Evolutionary conservation across 257 asterid species (phyloP).

Genomic region (Nicotiana benthamiana): DNA sequence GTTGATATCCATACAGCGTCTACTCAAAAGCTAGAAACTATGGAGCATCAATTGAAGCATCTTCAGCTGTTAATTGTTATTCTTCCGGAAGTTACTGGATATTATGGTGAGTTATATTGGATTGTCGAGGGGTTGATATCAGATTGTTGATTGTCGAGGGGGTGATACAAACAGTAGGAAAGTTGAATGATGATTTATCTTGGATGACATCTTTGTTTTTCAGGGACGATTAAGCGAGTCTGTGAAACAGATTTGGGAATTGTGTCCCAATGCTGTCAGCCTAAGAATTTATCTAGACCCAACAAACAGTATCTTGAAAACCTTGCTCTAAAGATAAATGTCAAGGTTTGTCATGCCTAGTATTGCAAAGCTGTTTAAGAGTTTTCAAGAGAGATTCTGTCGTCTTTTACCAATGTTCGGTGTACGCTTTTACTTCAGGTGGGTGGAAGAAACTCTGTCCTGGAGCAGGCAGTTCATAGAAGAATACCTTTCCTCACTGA

Average conservation of each 20-base stretch:
- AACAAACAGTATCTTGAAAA: conserved; percentile 60
- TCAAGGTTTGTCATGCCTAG: conserved; percentile 43
- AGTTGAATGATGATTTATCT: background rate
- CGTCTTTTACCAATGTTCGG: background rate
- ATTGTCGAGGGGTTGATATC: background rate
- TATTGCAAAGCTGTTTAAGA: background rate
- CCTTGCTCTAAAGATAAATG: conserved; percentile 68
- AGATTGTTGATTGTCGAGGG: background rate
- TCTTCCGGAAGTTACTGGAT: conserved; percentile 57
- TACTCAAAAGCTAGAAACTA: background rate
- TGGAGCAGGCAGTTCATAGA: conserved; percentile 29
- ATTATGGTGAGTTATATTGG: conserved; percentile 42
- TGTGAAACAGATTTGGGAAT: conserved; percentile 84
- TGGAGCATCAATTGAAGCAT: background rate
- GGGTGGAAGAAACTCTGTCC: conserved; percentile 61
- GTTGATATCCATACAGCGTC: conserved; percentile 22
- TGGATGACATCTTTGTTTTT: background rate
- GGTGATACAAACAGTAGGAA: background rate
- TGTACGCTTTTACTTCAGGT: conserved; percentile 31
- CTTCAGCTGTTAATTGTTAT: conserved; percentile 63
- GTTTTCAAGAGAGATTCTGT: background rate
- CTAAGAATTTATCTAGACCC: conserved; percentile 18
- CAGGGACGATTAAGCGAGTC: conserved; percentile 61
- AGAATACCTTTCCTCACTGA: conserved; percentile 37
- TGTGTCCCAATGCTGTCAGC: conserved; percentile 81